A percentile compares a stretch with the other conserved stretches of the same genome.
These are phyloP conservation scores for Speleostelium caveatum DNA, from an alignment of 78 protist species.

Conservation along the genomic window DNA sequence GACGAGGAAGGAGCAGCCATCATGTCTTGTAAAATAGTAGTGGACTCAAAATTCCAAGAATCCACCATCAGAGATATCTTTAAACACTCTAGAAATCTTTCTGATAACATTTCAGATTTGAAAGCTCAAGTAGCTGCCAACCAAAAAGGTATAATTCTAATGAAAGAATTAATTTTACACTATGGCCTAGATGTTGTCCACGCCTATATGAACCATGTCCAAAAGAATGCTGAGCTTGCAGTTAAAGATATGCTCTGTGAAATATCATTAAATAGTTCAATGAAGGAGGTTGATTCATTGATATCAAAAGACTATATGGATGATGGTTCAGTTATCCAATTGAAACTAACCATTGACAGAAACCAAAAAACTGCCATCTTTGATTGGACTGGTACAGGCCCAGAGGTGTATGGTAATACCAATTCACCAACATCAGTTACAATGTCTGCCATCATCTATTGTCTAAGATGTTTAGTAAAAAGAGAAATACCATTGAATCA, in stretches of 20 bases:
- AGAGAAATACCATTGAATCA: constrained; percentile 96
- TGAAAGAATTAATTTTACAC: constrained; percentile 84
- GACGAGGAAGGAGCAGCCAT: constrained; percentile 94
- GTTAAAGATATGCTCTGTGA: constrained; percentile 84
- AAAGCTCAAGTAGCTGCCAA: constrained; percentile 96
- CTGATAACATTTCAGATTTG: constrained; percentile 91
- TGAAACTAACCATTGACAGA: constrained; percentile 84
- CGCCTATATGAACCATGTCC: constrained; percentile 95
- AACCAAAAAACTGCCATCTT: constrained; percentile 74
- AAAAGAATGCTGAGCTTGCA: constrained; percentile 91
- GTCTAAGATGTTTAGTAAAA: constrained; percentile 90
- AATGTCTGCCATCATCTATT: constrained; percentile 92
- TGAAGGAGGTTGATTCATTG: constrained; percentile 59
- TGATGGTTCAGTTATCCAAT: constrained; percentile 92
- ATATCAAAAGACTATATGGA: constrained; percentile 92
- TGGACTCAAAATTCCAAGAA: constrained; percentile 76
- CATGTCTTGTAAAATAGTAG: constrained; percentile 83
- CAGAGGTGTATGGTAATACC: constrained; percentile 89
- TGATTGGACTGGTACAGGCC: constrained; percentile 93
- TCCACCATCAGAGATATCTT: constrained; percentile 57
- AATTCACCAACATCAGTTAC: constrained; percentile 95
- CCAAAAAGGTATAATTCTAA: constrained; percentile 87
- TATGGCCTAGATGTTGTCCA: constrained; percentile 87
- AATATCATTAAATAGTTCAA: constrained; percentile 11
- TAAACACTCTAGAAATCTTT: constrained; percentile 72